phyloP scores from a whole-genome alignment of 108 stramenopile species.

The Cylindrotheca closterium region DNA sequence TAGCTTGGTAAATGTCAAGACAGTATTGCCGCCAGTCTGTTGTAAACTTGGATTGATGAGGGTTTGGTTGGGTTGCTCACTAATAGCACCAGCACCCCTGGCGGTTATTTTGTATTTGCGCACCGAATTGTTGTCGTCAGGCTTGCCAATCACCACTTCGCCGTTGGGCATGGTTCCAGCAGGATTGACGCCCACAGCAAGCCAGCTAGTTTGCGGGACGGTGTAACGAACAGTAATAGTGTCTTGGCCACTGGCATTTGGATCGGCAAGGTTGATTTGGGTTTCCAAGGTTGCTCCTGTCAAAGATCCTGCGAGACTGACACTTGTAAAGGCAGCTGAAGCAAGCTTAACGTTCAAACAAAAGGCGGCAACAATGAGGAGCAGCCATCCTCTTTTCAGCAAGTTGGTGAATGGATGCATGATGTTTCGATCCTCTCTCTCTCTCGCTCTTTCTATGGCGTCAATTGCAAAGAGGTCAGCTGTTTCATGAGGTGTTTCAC shows the following conservation, averaged over 20 bases:
- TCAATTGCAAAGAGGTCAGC: too few species aligned
- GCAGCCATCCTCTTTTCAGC: too few species aligned
- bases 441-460: too few species aligned
- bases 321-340: not conserved
- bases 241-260: constrained; percentile 5
- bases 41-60: constrained; percentile 32
- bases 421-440: too few species aligned
- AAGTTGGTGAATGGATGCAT: too few species aligned
- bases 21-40: constrained; percentile 35
- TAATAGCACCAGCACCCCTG: constrained; percentile 17
- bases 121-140: constrained; percentile 18
- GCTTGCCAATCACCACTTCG: constrained; percentile 54
- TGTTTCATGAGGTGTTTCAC: too few species aligned
- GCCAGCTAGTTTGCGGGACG: constrained; percentile 26
- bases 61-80: constrained; percentile 34
- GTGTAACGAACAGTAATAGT: constrained; percentile 18
- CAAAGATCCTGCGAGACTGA: constrained; percentile 6
- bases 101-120: constrained; percentile 46
- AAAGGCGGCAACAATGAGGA: too few species aligned
- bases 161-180: constrained; percentile 37
- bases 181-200: constrained; percentile 18
- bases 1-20: constrained; percentile 56
- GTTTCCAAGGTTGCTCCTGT: constrained; percentile 3
- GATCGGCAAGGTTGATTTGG: constrained; percentile 9
- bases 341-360: too few species aligned